These are phyloP conservation scores for Leccinum variicolor DNA, from an alignment of 768 basidiomycete species.

Conservation along the genomic window DNA sequence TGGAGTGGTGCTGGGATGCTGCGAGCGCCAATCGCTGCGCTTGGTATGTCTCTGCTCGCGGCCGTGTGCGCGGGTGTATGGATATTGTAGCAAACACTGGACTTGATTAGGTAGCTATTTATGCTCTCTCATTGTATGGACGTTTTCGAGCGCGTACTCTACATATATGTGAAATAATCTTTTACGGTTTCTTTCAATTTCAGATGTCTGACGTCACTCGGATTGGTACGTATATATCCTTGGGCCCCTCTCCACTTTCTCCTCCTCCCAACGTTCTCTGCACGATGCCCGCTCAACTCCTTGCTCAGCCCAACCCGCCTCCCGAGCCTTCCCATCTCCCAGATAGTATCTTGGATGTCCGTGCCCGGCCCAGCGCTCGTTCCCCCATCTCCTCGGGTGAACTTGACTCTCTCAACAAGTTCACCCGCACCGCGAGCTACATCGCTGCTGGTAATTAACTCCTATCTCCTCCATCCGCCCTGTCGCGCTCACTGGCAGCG, in stretches of 20 bases:
- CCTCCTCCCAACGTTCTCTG: not conserved
- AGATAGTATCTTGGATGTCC: slow-evolving; percentile 48
- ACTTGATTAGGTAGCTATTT: not conserved
- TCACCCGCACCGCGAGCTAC: slow-evolving; percentile 63
- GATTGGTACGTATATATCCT: not conserved
- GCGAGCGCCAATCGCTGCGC: slow-evolving; percentile 6
- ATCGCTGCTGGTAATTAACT: slow-evolving; percentile 59
- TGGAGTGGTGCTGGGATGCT: slow-evolving; percentile 33
- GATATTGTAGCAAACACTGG: slow-evolving; percentile 14
- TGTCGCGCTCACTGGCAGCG: not conserved
- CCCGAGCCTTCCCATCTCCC: slow-evolving; percentile 68
- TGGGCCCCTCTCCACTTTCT: not conserved
- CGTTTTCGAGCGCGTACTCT: not conserved
- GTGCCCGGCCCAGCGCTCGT: slow-evolving; percentile 46
- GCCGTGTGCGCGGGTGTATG: slow-evolving; percentile 10
- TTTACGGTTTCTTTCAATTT: not conserved
- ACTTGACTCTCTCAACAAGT: slow-evolving; percentile 48
- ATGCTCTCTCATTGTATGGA: not conserved
- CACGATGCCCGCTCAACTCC: slow-evolving; percentile 56
- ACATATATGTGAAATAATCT: not conserved
- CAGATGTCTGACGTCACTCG: not conserved
- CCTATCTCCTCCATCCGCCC: not conserved
- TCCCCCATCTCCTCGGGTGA: slow-evolving; percentile 49
- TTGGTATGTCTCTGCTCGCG: slow-evolving; percentile 12
- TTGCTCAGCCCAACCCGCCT: slow-evolving; percentile 63